These are phyloP conservation scores for Magnaporthales sp. DNA, from an alignment of 2,329 filamentous ascomycete species.

Conservation along the genomic window DNA sequence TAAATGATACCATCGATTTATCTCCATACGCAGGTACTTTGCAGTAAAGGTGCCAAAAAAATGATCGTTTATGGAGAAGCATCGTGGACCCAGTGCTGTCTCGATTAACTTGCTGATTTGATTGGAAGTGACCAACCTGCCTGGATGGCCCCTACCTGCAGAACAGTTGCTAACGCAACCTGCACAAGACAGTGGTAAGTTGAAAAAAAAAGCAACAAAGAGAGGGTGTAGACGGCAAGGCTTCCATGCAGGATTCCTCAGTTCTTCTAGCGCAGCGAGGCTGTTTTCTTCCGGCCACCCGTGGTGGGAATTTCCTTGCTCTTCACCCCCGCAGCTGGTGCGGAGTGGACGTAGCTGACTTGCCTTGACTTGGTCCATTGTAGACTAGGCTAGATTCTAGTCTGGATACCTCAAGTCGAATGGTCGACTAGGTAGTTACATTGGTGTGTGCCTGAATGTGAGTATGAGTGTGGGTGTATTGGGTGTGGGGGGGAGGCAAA, in stretches of 20 bases:
- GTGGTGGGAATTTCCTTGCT: background rate
- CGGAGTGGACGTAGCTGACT: background rate
- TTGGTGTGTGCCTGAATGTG: background rate
- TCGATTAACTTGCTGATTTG: background rate
- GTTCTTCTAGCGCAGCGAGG: slow-evolving; percentile 5
- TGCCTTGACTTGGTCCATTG: background rate
- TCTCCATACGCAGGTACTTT: background rate
- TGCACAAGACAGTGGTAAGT: background rate
- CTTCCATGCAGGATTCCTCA: slow-evolving; percentile 7
- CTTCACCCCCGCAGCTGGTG: background rate
- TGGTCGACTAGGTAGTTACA: background rate
- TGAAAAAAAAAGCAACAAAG: background rate
- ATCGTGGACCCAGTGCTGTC: background rate
- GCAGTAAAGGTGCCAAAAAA: background rate
- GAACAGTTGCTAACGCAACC: background rate
- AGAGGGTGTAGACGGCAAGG: background rate
- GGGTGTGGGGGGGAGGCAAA: background rate
- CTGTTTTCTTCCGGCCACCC: background rate
- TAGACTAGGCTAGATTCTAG: background rate
- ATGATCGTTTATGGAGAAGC: background rate
- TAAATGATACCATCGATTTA: background rate
- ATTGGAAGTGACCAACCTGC: background rate
- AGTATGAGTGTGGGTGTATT: background rate
- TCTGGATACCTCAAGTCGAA: background rate
- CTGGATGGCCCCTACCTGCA: background rate